phyloP scores from a whole-genome alignment of 106 monocot species.

The Triglochin maritima region DNA sequence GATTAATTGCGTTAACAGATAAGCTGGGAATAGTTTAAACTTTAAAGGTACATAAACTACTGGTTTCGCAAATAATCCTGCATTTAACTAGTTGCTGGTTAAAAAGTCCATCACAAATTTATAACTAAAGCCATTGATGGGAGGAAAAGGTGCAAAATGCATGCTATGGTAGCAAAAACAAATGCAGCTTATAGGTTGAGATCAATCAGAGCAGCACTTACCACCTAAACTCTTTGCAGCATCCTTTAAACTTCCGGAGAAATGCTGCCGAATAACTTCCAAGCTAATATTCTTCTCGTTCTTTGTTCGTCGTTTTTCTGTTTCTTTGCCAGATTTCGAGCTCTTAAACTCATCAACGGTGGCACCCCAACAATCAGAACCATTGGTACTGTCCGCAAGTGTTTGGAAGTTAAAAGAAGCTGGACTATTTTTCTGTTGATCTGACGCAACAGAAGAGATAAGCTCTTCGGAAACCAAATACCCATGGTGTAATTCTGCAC shows the following conservation, averaged over 20 bases:
- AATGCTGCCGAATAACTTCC: slow-evolving; percentile 59
- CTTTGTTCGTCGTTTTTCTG: slow-evolving; percentile 39
- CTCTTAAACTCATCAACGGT: slow-evolving; percentile 11
- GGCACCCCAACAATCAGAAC: not conserved
- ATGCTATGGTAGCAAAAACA: not conserved
- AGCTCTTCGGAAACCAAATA: slow-evolving; percentile 17
- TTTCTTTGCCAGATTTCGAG: slow-evolving; percentile 16
- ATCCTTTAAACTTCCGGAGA: slow-evolving; percentile 72
- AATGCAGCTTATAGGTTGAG: not conserved
- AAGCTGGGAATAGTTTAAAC: no score
- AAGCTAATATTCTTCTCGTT: slow-evolving; percentile 53
- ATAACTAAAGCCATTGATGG: no score
- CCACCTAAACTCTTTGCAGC: slow-evolving; percentile 78
- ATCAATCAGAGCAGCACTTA: slow-evolving; percentile 7
- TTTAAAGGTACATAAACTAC: no score
- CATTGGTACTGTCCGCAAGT: no score
- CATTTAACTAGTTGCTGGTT: no score
- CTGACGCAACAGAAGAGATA: slow-evolving; percentile 1
- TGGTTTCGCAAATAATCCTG: no score
- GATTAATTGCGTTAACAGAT: no score
- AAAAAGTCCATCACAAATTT: no score
- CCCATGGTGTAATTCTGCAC: not conserved
- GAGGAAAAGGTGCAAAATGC: not conserved
- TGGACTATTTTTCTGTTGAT: slow-evolving; percentile 11
- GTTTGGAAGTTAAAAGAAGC: not conserved